These are phyloP conservation scores for Botryosphaeria dothidea DNA, from an alignment of 2,329 filamentous ascomycete species.

Conservation along the genomic window DNA sequence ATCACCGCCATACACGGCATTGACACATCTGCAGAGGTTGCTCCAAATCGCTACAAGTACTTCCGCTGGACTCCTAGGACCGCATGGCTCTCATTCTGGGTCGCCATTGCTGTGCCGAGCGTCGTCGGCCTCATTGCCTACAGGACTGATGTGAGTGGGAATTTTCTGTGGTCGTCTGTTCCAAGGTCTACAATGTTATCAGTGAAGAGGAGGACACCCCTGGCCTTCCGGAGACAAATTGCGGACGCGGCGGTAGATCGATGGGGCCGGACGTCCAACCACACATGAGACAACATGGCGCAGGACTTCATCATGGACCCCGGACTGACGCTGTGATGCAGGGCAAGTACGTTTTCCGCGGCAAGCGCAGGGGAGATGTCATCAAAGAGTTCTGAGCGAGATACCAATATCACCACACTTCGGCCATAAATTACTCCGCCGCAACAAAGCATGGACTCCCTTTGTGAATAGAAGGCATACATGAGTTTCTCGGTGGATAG, in stretches of 20 bases:
- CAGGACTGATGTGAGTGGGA: slow-evolving; percentile 76
- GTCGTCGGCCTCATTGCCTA: slow-evolving; percentile 73
- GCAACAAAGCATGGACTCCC: background rate
- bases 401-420: slow-evolving; percentile 3
- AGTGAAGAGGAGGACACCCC: background rate
- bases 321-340: slow-evolving; percentile 40
- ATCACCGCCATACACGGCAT: background rate
- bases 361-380: slow-evolving; percentile 86
- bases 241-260: background rate
- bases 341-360: slow-evolving; percentile 85
- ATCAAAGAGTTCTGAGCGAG: slow-evolving; percentile 69
- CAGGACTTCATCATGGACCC: background rate
- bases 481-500: background rate
- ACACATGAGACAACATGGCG: slow-evolving; percentile 23
- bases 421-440: background rate
- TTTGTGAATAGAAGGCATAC: background rate
- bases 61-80: slow-evolving; percentile 91
- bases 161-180: background rate
- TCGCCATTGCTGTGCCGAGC: slow-evolving; percentile 70
- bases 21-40: slow-evolving; percentile 65
- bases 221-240: background rate
- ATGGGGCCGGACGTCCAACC: background rate
- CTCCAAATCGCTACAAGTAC: slow-evolving; percentile 83
- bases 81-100: slow-evolving; percentile 76
- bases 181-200: no score